phyloP scores from a whole-genome alignment of 768 basidiomycete genomes.

The Lepiota brunneoincarnata region DNA sequence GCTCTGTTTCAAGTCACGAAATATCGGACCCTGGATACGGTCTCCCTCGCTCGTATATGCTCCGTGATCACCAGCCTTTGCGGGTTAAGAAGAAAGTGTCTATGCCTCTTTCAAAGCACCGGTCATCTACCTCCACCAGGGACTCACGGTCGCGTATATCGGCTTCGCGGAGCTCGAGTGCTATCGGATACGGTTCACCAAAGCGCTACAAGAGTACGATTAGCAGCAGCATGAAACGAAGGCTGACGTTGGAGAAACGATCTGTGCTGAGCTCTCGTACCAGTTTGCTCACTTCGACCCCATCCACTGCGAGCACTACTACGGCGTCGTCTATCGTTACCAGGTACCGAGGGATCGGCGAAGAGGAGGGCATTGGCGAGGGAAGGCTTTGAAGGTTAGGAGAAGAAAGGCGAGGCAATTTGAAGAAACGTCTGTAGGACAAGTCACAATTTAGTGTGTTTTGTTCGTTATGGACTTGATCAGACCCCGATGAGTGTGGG shows the following conservation, averaged over 20 bases:
- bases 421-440: not conserved
- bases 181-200: not conserved
- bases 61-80: not conserved
- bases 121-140: not conserved
- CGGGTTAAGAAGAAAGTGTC: conserved; percentile 1
- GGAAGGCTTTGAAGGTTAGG: conserved; percentile 14
- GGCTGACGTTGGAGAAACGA: conserved; percentile 1
- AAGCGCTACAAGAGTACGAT: conserved; percentile 1
- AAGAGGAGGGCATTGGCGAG: conserved; percentile 9
- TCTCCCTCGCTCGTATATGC: not conserved
- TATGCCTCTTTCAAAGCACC: not conserved
- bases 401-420: conserved; percentile 14
- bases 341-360: conserved; percentile 1
- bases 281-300: not conserved
- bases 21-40: not conserved
- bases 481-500: too few species aligned
- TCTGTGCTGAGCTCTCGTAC: not conserved
- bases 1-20: conserved; percentile 1
- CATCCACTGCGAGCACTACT: not conserved
- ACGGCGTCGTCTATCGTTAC: conserved; percentile 2
- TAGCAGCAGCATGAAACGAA: not conserved
- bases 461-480: too few species aligned
- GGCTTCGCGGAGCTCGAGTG: not conserved
- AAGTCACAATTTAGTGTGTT: not conserved
- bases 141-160: not conserved